These are phyloP conservation scores for Plantago ovata DNA, from an alignment of 257 asterid species.

Conservation along the genomic window DNA sequence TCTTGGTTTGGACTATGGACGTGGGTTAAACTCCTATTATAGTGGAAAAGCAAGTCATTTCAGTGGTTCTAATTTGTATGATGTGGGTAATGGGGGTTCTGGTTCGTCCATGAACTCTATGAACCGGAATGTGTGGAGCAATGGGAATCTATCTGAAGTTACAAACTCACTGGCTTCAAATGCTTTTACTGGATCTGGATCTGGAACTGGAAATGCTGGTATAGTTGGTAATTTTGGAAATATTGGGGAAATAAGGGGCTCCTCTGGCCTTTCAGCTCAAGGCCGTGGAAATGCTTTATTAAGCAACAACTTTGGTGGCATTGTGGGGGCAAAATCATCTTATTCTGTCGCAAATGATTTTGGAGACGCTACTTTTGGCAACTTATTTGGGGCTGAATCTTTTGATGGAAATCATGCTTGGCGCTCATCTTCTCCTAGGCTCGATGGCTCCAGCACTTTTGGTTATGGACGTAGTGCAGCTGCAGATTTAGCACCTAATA, in stretches of 20 bases:
- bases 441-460: constrained; percentile 40
- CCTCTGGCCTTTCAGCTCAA: constrained; percentile 46
- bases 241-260: constrained; percentile 64
- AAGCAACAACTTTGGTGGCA: constrained; percentile 30
- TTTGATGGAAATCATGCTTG: constrained; percentile 42
- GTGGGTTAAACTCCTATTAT: constrained; percentile 42
- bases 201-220: constrained; percentile 40
- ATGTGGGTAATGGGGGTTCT: constrained; percentile 38
- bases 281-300: constrained; percentile 39
- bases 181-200: constrained; percentile 38
- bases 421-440: constrained; percentile 51
- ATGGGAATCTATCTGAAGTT: constrained; percentile 31
- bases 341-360: constrained; percentile 23
- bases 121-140: constrained; percentile 49
- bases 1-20: constrained; percentile 48
- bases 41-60: constrained; percentile 39
- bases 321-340: constrained; percentile 23
- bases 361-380: constrained; percentile 37
- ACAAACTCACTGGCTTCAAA: constrained; percentile 30
- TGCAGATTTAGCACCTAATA: constrained; percentile 43
- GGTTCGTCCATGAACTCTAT: constrained; percentile 42
- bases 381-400: constrained; percentile 38
- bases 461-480: constrained; percentile 43
- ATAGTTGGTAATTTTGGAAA: constrained; percentile 43
- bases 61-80: constrained; percentile 36